Evolutionary conservation across 805 yeast genomes (phyloP).

Genomic region (Middelhovenomyces tepae): DNA sequence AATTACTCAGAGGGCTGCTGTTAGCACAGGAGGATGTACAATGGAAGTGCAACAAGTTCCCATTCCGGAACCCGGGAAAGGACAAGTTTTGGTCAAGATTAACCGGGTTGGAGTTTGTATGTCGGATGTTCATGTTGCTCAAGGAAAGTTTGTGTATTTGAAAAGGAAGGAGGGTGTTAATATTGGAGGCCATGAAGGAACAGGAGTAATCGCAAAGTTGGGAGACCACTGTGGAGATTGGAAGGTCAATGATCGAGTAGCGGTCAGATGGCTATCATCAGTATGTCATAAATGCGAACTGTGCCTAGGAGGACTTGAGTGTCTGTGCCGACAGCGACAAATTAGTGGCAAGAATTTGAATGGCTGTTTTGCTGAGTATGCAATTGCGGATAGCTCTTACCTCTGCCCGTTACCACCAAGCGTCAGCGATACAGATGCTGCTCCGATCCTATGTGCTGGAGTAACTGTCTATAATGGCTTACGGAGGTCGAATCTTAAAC

Average conservation of each 20-base stretch:
- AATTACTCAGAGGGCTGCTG: no score
- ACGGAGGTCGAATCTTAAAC: constrained; percentile 39
- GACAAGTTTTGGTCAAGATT: constrained; percentile 13
- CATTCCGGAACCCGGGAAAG: constrained; percentile 8
- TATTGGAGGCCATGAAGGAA: constrained; percentile 13
- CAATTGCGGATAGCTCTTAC: constrained; percentile 37
- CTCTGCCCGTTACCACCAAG: constrained; percentile 34
- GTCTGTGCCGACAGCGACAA: constrained; percentile 52
- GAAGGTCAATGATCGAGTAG: constrained; percentile 9
- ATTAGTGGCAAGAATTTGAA: constrained; percentile 68
- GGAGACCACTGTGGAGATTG: constrained; percentile 9
- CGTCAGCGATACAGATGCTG: constrained; percentile 35
- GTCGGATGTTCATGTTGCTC: constrained; percentile 11
- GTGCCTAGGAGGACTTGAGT: constrained; percentile 49
- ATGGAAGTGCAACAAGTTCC: no score
- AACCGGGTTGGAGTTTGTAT: constrained; percentile 11
- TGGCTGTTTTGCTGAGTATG: constrained; percentile 41
- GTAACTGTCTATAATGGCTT: constrained; percentile 54
- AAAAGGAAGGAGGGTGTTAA: constrained; percentile 11
- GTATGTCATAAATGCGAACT: constrained; percentile 65
- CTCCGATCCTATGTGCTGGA: constrained; percentile 55
- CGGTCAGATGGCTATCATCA: constrained; percentile 59
- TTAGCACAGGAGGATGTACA: no score
- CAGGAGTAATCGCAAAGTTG: constrained; percentile 10
- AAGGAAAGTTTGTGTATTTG: no score